These are phyloP conservation scores for Saccharomycopsis phalli DNA, from an alignment of 1,139 yeast genomes.

Conservation along the genomic window DNA sequence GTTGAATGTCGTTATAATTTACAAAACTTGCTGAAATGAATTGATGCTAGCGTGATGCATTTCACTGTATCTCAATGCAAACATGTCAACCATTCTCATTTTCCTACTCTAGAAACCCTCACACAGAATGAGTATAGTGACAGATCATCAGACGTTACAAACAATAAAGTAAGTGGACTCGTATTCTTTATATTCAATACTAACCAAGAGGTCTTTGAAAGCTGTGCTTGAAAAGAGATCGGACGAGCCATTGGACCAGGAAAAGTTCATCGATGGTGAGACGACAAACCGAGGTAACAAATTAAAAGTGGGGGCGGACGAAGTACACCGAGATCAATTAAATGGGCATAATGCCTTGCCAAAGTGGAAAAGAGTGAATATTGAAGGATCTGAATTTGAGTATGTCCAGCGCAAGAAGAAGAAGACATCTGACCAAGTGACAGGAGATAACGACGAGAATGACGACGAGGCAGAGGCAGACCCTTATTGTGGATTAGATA, in stretches of 20 bases:
- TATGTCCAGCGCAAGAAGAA: slow-evolving; percentile 25
- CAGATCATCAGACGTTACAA: slow-evolving; percentile 7
- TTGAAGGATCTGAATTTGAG: slow-evolving; percentile 26
- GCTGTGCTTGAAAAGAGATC: slow-evolving; percentile 7
- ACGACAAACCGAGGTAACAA: slow-evolving; percentile 54
- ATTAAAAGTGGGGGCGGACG: slow-evolving; percentile 39
- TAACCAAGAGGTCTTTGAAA: slow-evolving; percentile 6
- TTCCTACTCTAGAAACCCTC: too few relatives aligned
- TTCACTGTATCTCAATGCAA: too few relatives aligned
- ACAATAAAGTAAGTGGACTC: slow-evolving; percentile 8
- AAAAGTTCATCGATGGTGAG: slow-evolving; percentile 23
- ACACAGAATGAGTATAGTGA: slow-evolving; percentile 4
- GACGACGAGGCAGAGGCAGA: slow-evolving; percentile 31
- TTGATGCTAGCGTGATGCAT: too few relatives aligned
- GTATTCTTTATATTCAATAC: background rate
- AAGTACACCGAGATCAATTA: slow-evolving; percentile 26
- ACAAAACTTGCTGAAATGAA: too few relatives aligned
- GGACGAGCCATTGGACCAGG: background rate
- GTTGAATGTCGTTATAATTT: too few relatives aligned
- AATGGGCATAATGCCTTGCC: slow-evolving; percentile 24
- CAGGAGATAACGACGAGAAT: slow-evolving; percentile 24
- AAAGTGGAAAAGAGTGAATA: slow-evolving; percentile 1
- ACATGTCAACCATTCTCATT: too few relatives aligned
- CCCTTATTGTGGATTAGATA: slow-evolving; percentile 34
- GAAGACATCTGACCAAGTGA: too few relatives aligned